phyloP scores from a whole-genome alignment of 768 basidiomycete species.

The Serpula lacrymans region DNA sequence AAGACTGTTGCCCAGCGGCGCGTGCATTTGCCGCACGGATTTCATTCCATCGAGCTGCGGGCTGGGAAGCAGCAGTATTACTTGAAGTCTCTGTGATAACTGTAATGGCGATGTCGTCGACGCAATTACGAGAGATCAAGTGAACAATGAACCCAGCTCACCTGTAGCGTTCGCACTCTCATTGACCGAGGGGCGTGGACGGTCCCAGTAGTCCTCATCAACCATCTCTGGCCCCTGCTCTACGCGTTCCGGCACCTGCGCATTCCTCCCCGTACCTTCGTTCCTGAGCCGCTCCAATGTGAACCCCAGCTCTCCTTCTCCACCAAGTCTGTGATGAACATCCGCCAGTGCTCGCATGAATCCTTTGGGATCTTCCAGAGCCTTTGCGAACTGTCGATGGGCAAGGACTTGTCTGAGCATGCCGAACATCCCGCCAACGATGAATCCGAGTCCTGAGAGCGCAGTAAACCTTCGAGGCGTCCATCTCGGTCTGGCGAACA shows the following conservation, averaged over 20 bases:
- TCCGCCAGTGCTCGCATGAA: slow-evolving; percentile 28
- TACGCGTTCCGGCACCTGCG: slow-evolving; percentile 3
- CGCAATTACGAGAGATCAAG: no score
- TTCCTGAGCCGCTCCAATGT: slow-evolving; percentile 20
- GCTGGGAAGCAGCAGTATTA: no score
- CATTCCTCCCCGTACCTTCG: slow-evolving; percentile 11
- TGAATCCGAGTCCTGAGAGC: slow-evolving; percentile 19
- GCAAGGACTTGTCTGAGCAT: slow-evolving; percentile 24
- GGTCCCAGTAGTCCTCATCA: slow-evolving; percentile 16
- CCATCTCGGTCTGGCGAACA: slow-evolving; percentile 26
- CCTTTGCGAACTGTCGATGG: slow-evolving; percentile 27
- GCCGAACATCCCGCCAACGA: slow-evolving; percentile 31
- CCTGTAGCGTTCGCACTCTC: no score
- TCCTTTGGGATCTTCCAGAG: slow-evolving; percentile 26
- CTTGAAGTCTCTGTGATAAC: no score
- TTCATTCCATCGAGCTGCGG: slow-evolving; percentile 58
- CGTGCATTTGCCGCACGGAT: slow-evolving; percentile 54
- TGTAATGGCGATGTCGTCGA: no score
- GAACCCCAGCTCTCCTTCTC: slow-evolving; percentile 23
- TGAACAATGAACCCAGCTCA: no score
- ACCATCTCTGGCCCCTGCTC: slow-evolving; percentile 6
- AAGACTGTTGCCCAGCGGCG: slow-evolving; percentile 39
- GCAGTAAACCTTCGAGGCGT: slow-evolving; percentile 21
- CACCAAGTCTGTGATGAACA: slow-evolving; percentile 28
- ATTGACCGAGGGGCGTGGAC: neutral